A percentile compares a stretch with the other conserved stretches of the same genome.
phyloP scores from a whole-genome alignment of 768 basidiomycete genomes.

The Hygrophorus russula region DNA sequence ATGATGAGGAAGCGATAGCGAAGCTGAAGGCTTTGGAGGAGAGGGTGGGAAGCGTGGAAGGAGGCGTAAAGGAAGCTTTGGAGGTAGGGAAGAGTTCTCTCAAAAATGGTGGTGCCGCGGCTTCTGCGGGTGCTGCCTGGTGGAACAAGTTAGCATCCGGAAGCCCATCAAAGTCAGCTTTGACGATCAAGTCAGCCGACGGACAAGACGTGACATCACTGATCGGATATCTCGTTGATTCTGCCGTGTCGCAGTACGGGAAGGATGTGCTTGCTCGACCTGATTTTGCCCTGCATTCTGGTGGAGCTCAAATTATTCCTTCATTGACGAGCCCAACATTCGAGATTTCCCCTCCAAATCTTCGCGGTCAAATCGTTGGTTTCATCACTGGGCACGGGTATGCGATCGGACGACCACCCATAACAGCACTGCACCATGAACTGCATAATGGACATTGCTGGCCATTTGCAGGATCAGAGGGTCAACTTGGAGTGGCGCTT shows the following conservation, averaged over 20 bases:
- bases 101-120: slow-evolving; percentile 23
- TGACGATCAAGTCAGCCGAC: slow-evolving; percentile 63
- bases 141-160: slow-evolving; percentile 55
- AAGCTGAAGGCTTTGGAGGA: slow-evolving; percentile 51
- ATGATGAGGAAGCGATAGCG: slow-evolving; percentile 46
- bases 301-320: slow-evolving; percentile 74
- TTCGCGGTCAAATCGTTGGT: slow-evolving; percentile 38
- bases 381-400: slow-evolving; percentile 51
- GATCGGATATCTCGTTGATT: slow-evolving; percentile 67
- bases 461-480: slow-evolving; percentile 74
- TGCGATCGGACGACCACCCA: slow-evolving; percentile 68
- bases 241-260: slow-evolving; percentile 50
- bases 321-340: slow-evolving; percentile 74
- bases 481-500: slow-evolving; percentile 77
- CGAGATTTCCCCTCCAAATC: slow-evolving; percentile 44
- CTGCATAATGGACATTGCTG: slow-evolving; percentile 80
- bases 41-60: slow-evolving; percentile 48
- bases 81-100: slow-evolving; percentile 44
- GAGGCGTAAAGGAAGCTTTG: slow-evolving; percentile 59
- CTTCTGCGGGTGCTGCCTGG: slow-evolving; percentile 42
- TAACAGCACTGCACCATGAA: slow-evolving; percentile 83
- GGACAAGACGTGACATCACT: slow-evolving; percentile 63
- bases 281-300: slow-evolving; percentile 80
- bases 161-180: slow-evolving; percentile 24
- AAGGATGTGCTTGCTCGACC: slow-evolving; percentile 75